Evolutionary conservation across 495 filamentous ascomycete genomes (phyloP).

Genomic region (Tricharina praecox): DNA sequence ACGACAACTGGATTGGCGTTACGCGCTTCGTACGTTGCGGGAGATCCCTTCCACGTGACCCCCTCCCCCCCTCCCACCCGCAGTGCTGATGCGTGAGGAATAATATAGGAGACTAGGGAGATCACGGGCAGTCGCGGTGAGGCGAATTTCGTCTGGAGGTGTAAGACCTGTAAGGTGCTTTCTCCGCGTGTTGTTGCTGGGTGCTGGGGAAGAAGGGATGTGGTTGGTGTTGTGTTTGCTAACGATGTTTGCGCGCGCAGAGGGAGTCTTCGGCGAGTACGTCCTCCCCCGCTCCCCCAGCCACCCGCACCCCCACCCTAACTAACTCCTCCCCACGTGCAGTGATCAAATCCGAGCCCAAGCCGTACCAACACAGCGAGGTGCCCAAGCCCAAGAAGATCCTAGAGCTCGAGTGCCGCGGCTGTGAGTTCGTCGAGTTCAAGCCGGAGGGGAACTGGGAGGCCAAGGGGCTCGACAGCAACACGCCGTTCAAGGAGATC

Average conservation of each 20-base stretch:
- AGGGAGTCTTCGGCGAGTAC: slow-evolving; percentile 39
- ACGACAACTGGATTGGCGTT: slow-evolving; percentile 73
- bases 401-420: slow-evolving; percentile 80
- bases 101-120: slow-evolving; percentile 65
- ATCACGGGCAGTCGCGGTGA: slow-evolving; percentile 82
- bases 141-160: slow-evolving; percentile 96
- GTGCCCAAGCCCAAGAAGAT: slow-evolving; percentile 60
- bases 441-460: slow-evolving; percentile 81
- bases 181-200: background rate
- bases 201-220: background rate
- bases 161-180: slow-evolving; percentile 69
- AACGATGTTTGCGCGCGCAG: slow-evolving; percentile 24
- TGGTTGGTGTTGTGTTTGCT: background rate
- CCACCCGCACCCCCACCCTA: background rate
- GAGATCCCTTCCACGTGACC: too few relatives aligned
- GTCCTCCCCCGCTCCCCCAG: background rate
- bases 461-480: slow-evolving; percentile 49
- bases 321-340: too few relatives aligned
- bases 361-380: slow-evolving; percentile 46
- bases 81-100: too few relatives aligned
- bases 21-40: slow-evolving; percentile 83
- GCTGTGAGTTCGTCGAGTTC: slow-evolving; percentile 81
- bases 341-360: slow-evolving; percentile 57
- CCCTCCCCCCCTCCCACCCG: too few relatives aligned
- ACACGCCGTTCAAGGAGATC: slow-evolving; percentile 59